Evolutionary conservation across 2,329 filamentous ascomycete genomes (phyloP), one percentile per base, ranked within the genome.

Genomic region (Verticillium isaacii): DNA sequence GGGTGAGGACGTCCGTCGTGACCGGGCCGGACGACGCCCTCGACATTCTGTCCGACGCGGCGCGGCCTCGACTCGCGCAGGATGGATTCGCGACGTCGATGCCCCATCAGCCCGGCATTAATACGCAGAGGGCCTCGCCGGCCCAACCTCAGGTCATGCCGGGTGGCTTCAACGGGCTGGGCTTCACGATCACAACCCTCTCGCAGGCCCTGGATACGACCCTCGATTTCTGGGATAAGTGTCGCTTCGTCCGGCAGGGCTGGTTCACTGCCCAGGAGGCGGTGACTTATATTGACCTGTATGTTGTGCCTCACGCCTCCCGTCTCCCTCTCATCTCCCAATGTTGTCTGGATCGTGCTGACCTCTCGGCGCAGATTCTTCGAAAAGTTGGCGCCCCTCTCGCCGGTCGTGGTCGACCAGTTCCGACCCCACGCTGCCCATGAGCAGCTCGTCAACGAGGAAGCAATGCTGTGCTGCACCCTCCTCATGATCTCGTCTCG

Each of bases 261-360:
- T 68, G 66, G 63, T 68, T 68, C 8, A 68, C 67, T 0, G 67
- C 64, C 2, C 66, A 68, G 59, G 67, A 68, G 14, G 67, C 66
- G 29, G 65, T 68, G 12, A 68, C 67, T 1, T 68, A 68, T 25
- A 64, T 66, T 32, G 66, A 67, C n/a, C 25, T 68, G 66, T 68
- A n/a, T 62, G 65, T 50, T 5, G 2, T 1, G 4, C 15, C n/a
- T 36, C 34, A 15, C 29, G 29, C 29, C 29, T 29, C 29, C 5
- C 29, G 29, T 29, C 4, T 6, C 29, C 29, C 29, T 6, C 29
- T 29, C 29, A 41, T 4, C 6, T 7, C 5, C 37, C 37, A 41
- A 3, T n/a, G 17, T 15, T 41, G 3, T 7, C 12, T 15, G n/a
- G 17, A 6, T 17, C 15, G 6, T 15, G 15, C 37, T 41, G 14